Conservation (phyloP, 208 protist species). For the Leishmania major region DNA sequence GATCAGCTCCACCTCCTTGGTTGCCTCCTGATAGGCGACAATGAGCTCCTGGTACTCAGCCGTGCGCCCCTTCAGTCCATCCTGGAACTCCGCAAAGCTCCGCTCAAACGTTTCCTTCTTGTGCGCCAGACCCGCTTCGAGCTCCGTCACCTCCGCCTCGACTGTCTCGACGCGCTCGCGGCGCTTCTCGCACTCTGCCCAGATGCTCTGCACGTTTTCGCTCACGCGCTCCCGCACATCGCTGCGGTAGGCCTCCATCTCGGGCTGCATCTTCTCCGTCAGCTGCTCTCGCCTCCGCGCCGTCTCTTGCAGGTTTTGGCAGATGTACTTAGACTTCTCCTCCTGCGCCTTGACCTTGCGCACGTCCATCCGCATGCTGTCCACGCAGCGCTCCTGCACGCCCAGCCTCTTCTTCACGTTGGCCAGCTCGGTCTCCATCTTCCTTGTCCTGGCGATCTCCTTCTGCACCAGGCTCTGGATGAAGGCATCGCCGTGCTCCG, state of each 20-base stretch:
- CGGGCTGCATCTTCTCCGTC: conserved; percentile 45
- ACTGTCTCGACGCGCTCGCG: conserved; percentile 36
- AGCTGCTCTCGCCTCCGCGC: conserved; percentile 52
- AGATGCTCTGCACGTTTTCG: conserved; percentile 50
- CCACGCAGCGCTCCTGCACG: conserved; percentile 35
- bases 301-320: conserved; percentile 51
- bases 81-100: conserved; percentile 42
- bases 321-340: conserved; percentile 44
- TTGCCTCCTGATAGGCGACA: conserved; percentile 36
- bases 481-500: conserved; percentile 56
- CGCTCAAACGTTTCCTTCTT: conserved; percentile 67
- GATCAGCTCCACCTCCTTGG: conserved; percentile 53
- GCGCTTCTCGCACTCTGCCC: conserved; percentile 44
- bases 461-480: conserved; percentile 69
- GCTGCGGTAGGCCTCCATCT: conserved; percentile 66
- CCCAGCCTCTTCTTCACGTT: conserved; percentile 53
- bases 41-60: conserved; percentile 59
- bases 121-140: conserved; percentile 46
- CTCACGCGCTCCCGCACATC: conserved; percentile 42
- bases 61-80: conserved; percentile 38
- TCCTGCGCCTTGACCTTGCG: conserved; percentile 29
- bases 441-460: conserved; percentile 73
- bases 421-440: conserved; percentile 70
- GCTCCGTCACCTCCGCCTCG: conserved; percentile 54
- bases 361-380: conserved; percentile 35